A percentile compares a stretch with the other conserved stretches of the same genome.
Evolutionary conservation across 2,329 filamentous ascomycete species (phyloP).

Genomic region (Sporothrix humicola): DNA sequence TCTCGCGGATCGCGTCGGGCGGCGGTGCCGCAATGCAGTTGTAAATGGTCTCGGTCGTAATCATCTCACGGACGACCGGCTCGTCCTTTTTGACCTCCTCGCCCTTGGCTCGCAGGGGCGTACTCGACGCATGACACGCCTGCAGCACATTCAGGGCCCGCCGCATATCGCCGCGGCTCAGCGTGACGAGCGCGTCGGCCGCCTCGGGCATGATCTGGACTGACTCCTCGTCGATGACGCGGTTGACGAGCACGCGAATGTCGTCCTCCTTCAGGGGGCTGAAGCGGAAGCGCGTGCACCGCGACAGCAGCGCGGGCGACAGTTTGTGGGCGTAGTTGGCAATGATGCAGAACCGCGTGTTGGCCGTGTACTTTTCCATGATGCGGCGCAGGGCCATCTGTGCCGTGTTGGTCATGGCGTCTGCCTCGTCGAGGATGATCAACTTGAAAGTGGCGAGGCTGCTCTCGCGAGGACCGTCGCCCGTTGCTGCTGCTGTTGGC

Average conservation of each 20-base stretch:
- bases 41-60: slow-evolving; percentile 94
- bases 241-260: slow-evolving; percentile 83
- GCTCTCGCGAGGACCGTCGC: slow-evolving; percentile 39
- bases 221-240: slow-evolving; percentile 84
- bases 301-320: slow-evolving; percentile 85
- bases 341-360: slow-evolving; percentile 97
- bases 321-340: slow-evolving; percentile 99
- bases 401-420: slow-evolving; percentile 98
- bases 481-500: slow-evolving; percentile 48
- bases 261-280: slow-evolving; percentile 89
- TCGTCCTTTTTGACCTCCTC: slow-evolving; percentile 58
- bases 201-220: slow-evolving; percentile 84
- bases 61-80: slow-evolving; percentile 73
- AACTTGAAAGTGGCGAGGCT: slow-evolving; percentile 83
- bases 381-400: slow-evolving; percentile 97
- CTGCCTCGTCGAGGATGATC: slow-evolving; percentile 97
- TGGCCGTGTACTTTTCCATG: slow-evolving; percentile 99
- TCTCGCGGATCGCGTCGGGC: slow-evolving; percentile 83
- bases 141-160: slow-evolving; percentile 93
- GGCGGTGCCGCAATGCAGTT: slow-evolving; percentile 96
- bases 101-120: slow-evolving; percentile 67
- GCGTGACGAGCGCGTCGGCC: slow-evolving; percentile 77
- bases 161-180: slow-evolving; percentile 97
- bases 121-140: slow-evolving; percentile 92
- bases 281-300: slow-evolving; percentile 94